A percentile compares a stretch with the other conserved stretches of the same genome.
phyloP scores from a whole-genome alignment of 2,329 filamentous ascomycete genomes.

The Venturia pyrina region DNA sequence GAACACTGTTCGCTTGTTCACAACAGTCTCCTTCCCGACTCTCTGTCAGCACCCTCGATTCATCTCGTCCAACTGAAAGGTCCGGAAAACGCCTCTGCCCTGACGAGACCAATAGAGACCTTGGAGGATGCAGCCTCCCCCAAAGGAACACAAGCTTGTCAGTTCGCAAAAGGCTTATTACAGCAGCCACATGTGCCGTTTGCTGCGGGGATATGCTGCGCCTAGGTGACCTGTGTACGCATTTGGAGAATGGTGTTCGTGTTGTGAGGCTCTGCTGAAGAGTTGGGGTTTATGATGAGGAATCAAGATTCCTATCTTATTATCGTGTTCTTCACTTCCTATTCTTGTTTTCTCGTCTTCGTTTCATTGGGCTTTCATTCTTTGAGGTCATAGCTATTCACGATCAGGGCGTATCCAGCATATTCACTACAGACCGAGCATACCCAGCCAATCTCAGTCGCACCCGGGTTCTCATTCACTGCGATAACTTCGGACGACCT shows the following conservation, averaged over 20 bases:
- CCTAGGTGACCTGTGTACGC: background rate
- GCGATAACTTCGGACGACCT: background rate
- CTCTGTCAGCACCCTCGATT: background rate
- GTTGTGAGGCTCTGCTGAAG: background rate
- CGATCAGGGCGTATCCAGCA: background rate
- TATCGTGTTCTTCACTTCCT: background rate
- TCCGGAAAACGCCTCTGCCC: background rate
- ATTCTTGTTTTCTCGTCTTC: background rate
- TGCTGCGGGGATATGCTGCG: background rate
- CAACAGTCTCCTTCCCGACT: background rate
- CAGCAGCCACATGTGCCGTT: background rate
- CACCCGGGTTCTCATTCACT: background rate
- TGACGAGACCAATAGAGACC: background rate
- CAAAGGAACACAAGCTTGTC: background rate
- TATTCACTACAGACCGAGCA: background rate
- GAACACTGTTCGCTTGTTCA: background rate
- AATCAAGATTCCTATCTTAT: background rate
- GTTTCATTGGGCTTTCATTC: background rate
- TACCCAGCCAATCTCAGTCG: background rate
- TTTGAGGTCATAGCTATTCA: background rate
- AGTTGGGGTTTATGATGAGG: background rate
- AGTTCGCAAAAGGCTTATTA: background rate
- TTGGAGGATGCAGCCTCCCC: background rate
- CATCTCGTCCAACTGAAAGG: background rate
- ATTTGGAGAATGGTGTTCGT: conserved; percentile 4